A percentile compares a stretch with the other conserved stretches of the same genome.
Conservation (phyloP, 2,329 filamentous ascomycete species). For the Cladophialophora bantiana region DNA sequence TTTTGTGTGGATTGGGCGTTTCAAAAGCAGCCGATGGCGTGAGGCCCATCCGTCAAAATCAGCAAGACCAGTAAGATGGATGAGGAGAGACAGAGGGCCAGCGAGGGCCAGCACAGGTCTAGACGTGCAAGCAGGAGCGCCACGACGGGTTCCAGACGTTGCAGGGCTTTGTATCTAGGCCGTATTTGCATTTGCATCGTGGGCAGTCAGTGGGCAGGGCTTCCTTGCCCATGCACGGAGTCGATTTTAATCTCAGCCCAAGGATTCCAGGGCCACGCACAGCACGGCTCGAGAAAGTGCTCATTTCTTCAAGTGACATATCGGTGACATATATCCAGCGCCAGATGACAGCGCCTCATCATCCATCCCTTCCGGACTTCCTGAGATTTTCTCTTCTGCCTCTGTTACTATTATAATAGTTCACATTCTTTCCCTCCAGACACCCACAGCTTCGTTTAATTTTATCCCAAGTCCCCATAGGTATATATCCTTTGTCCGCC, state of each 20-base stretch:
- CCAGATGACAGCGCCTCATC: conserved; percentile 2
- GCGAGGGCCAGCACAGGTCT: conserved; percentile 8
- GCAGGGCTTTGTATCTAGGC: conserved; percentile 13
- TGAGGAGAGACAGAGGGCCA: neutral
- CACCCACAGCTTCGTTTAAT: neutral
- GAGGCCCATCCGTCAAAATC: conserved; percentile 19
- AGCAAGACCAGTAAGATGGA: neutral
- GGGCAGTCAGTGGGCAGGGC: neutral
- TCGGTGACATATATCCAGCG: conserved; percentile 19
- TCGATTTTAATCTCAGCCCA: conserved; percentile 29
- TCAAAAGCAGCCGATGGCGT: conserved; percentile 27
- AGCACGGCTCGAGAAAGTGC: conserved; percentile 17
- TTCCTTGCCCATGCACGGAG: conserved; percentile 18
- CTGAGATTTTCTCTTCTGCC: neutral
- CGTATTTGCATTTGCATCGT: neutral
- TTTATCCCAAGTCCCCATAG: conserved; percentile 7
- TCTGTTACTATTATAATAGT: conserved; percentile 2
- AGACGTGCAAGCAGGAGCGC: conserved; percentile 15
- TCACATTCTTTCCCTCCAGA: neutral
- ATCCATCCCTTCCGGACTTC: neutral
- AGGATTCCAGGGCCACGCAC: conserved; percentile 14
- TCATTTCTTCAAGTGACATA: conserved; percentile 27
- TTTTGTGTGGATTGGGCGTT: conserved; percentile 23
- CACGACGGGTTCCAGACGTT: conserved; percentile 15
- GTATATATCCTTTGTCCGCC: neutral